Base-by-base conservation (phyloP, 106 monocot species). In the Apostasia ramifera region DNA sequence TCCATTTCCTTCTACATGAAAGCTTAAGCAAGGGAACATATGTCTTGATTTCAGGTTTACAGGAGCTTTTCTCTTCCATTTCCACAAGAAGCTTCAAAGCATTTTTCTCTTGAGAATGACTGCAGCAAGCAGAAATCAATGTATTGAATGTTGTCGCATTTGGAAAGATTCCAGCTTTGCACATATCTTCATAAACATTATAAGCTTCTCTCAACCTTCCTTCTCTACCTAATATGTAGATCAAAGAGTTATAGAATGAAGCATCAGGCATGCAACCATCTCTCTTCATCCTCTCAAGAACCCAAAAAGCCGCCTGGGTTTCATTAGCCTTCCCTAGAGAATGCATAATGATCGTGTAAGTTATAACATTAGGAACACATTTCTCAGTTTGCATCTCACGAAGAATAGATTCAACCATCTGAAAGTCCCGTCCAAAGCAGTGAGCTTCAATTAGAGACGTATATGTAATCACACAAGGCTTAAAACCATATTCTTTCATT, bases 291-390 rank as follows among this genome's bases (percentile, higher is more conserved):
- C 48, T 78, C 8, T 80, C 83, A 69, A 77, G 75, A 79, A 88
- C 63, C 45, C 46, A 60, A 39, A 95, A 67, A 63, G 95, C 95
- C 66, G 81, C 79, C 63, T 79, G 62, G 39, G 66, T 81, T 75
- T 81, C 63, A 11, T 82, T 86, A 1, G 83, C 91, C 69, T 88
- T 95, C 53, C 91, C 91, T 46, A 88, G 64, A 51, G 85, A 61
- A 73, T 95, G 95, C 91, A 95, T 91, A 43, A 95, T 42, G 37
- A 95, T 95, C 8, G 91, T 95, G 66, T 91, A 95, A 0, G 91
- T 95, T 26, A 95, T 71, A 51, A 95, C 75, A 76, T 91, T 95
- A 40, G 95, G 95, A 64, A 61, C 51, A 65, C 91, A 91, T 58
- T 78, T 88, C 45, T 61, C 66, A 2, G 66, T 12, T 2, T 53